Percentiles rank a stretch among this genome's conserved stretches.
Conservation (phyloP, 164 flowering plant species). For the Liriodendron chinense region DNA sequence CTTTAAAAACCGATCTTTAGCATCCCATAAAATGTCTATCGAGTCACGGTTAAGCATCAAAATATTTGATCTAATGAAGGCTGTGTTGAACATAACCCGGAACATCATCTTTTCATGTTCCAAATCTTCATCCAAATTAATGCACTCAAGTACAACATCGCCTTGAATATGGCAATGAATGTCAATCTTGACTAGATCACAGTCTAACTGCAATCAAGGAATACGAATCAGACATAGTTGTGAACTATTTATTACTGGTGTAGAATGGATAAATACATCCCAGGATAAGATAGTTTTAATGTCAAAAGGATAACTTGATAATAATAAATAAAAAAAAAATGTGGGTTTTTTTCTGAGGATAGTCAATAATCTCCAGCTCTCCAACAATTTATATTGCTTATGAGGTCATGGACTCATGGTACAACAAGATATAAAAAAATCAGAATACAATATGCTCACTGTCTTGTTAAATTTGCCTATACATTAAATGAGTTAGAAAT, state of each 20-base stretch:
- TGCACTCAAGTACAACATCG: slow-evolving; percentile 90
- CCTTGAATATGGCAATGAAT: slow-evolving; percentile 86
- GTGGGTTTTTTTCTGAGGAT: neutral
- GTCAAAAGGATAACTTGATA: neutral
- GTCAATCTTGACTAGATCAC: slow-evolving; percentile 83
- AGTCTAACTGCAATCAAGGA: slow-evolving; percentile 65
- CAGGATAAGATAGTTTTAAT: neutral
- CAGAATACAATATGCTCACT: neutral
- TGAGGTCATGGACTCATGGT: no score
- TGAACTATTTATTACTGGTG: neutral
- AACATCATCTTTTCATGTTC: slow-evolving; percentile 80
- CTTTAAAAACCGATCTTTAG: slow-evolving; percentile 72
- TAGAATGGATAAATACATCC: neutral
- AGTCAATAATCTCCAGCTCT: no score
- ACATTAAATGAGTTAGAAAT: neutral
- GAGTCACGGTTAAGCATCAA: slow-evolving; percentile 87
- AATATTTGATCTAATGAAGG: slow-evolving; percentile 88
- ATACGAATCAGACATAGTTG: neutral
- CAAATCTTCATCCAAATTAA: slow-evolving; percentile 62
- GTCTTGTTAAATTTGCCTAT: neutral
- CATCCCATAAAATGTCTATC: slow-evolving; percentile 75
- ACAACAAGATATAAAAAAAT: neutral
- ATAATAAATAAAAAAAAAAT: neutral
- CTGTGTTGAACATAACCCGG: slow-evolving; percentile 87
- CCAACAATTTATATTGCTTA: no score